These are phyloP conservation scores for Fusarium sp. DNA, from an alignment of 2,329 filamentous ascomycete genomes.

Conservation along the genomic window DNA sequence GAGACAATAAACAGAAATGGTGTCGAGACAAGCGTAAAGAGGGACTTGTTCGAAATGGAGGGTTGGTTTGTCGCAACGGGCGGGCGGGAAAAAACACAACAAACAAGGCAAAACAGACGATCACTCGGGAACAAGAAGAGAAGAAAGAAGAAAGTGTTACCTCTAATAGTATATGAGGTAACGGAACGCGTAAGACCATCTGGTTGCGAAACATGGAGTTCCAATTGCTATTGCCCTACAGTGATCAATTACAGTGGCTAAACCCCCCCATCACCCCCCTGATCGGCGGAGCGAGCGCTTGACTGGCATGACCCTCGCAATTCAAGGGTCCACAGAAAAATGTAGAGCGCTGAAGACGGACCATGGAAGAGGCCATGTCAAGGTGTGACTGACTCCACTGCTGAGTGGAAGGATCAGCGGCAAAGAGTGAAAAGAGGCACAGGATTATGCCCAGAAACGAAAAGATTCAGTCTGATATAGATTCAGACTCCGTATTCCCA, in stretches of 20 bases:
- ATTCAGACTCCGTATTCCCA: background rate
- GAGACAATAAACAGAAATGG: conserved; percentile 15
- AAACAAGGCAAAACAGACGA: conserved; percentile 5
- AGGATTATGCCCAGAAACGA: background rate
- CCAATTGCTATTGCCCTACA: conserved; percentile 6
- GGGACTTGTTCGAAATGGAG: conserved; percentile 18
- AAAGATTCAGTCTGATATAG: background rate
- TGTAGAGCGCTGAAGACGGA: background rate
- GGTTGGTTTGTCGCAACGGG: background rate
- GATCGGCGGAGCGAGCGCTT: conserved; percentile 15
- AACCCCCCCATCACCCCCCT: conserved; percentile 1
- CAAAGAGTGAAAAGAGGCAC: background rate
- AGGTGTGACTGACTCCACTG: conserved; percentile 11
- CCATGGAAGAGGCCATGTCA: conserved; percentile 15
- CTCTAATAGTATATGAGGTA: conserved; percentile 27
- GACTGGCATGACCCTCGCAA: conserved; percentile 14
- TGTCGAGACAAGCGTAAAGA: conserved; percentile 28
- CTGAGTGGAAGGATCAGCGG: conserved; percentile 13
- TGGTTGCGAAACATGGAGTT: conserved; percentile 8
- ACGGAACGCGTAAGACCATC: conserved; percentile 29
- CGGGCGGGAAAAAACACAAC: background rate
- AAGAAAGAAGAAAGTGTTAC: conserved; percentile 1
- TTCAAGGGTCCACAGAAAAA: conserved; percentile 13
- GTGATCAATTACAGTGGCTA: background rate
- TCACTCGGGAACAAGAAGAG: conserved; percentile 1